These are phyloP conservation scores for Fagopyrum esculentum DNA, from an alignment of 148 eudicot genomes.

Conservation along the genomic window DNA sequence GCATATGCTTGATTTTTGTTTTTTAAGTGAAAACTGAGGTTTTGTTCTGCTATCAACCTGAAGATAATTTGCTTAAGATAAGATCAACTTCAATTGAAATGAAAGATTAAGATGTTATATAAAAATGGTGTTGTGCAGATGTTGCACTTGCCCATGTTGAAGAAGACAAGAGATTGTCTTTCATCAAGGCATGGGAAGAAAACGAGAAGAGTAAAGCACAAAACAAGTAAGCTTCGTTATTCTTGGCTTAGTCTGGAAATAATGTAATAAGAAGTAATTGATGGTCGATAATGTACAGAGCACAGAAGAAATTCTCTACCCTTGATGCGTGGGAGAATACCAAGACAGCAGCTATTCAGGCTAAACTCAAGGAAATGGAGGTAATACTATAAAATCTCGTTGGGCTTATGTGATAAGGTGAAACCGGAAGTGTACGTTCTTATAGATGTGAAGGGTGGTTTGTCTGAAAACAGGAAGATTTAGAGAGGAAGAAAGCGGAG, in stretches of 20 bases:
- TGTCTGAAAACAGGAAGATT: not conserved
- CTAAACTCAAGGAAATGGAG: too few relatives aligned
- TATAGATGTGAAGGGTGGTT: constrained; percentile 21
- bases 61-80: too few relatives aligned
- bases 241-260: not conserved
- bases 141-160: constrained; percentile 52
- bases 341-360: too few relatives aligned
- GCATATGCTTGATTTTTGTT: too few relatives aligned
- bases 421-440: not conserved
- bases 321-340: constrained; percentile 45
- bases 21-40: too few relatives aligned
- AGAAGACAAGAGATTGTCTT: constrained; percentile 63
- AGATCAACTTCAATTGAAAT: too few relatives aligned
- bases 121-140: too few relatives aligned
- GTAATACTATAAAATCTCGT: too few relatives aligned
- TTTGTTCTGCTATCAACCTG: too few relatives aligned
- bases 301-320: constrained; percentile 45
- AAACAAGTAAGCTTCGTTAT: constrained; percentile 42
- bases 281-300: constrained; percentile 31
- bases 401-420: too few relatives aligned
- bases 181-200: constrained; percentile 93
- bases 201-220: constrained; percentile 80
- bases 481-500: too few relatives aligned
- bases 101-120: too few relatives aligned
- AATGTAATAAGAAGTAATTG: not conserved